Conservation (phyloP, 306 rosid genomes). For the Dalbergia cultrata region DNA sequence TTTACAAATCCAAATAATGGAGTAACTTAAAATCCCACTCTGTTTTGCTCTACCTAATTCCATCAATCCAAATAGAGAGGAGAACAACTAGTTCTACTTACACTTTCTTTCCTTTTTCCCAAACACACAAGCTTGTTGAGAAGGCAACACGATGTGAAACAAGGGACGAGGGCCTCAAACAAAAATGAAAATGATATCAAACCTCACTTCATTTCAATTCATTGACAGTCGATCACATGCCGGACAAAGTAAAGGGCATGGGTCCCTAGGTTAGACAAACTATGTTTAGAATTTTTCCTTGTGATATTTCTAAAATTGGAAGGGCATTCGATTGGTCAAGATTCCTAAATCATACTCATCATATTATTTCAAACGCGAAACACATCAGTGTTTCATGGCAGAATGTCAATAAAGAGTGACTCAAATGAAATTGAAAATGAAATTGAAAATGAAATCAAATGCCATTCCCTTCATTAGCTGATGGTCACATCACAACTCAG, state of each 20-base stretch:
- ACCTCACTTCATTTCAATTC: constrained; percentile 4
- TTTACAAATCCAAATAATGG: no score
- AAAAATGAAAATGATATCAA: constrained; percentile 13
- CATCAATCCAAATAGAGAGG: no score
- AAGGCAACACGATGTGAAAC: background rate
- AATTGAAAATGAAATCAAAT: constrained; percentile 15
- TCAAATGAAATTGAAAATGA: constrained; percentile 16
- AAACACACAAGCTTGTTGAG: no score
- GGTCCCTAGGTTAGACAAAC: background rate
- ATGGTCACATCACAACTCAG: background rate
- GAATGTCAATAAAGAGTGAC: background rate
- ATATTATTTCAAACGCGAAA: background rate
- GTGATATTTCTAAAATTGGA: background rate
- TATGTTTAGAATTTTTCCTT: background rate
- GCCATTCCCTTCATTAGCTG: constrained; percentile 10
- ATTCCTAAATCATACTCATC: background rate
- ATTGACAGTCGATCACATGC: constrained; percentile 14
- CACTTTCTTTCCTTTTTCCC: no score
- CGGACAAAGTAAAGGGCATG: background rate
- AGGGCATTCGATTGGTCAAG: background rate
- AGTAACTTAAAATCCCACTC: no score
- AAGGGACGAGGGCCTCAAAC: constrained; percentile 1
- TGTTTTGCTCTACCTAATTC: no score
- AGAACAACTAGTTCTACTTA: no score
- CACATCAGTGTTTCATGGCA: background rate